phyloP scores from a whole-genome alignment of 148 eudicot species.

The Amaranthus hypochondriacus region DNA sequence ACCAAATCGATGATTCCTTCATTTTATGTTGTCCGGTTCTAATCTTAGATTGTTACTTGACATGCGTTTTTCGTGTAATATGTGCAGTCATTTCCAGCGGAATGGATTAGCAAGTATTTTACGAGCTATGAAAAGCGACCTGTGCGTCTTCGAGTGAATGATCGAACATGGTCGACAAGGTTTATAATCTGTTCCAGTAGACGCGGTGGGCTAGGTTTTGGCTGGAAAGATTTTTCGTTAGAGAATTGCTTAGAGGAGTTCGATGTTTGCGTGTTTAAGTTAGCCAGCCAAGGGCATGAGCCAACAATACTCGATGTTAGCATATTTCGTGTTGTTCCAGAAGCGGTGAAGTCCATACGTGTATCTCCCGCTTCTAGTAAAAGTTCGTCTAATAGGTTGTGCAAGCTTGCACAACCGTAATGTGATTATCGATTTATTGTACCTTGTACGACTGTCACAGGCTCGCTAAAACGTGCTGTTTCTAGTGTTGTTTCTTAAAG shows the following conservation, averaged over 20 bases:
- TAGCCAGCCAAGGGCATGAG: slow-evolving; percentile 15
- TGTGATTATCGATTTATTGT: too few relatives aligned
- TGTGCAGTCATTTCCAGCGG: slow-evolving; percentile 28
- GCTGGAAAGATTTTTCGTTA: slow-evolving; percentile 30
- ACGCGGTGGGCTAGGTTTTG: slow-evolving; percentile 23
- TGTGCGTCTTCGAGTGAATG: slow-evolving; percentile 16
- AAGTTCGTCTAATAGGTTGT: too few relatives aligned
- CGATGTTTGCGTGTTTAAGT: slow-evolving; percentile 29
- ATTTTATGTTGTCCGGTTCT: too few relatives aligned
- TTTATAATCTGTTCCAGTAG: slow-evolving; percentile 11
- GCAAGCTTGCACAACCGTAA: too few relatives aligned
- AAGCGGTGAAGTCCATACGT: not conserved
- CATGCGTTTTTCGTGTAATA: too few relatives aligned
- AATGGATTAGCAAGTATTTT: slow-evolving; percentile 23
- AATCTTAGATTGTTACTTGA: too few relatives aligned
- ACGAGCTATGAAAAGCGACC: slow-evolving; percentile 6
- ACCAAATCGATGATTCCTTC: too few relatives aligned
- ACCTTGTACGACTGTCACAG: too few relatives aligned
- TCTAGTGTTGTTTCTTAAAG: not conserved
- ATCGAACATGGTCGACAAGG: slow-evolving; percentile 22
- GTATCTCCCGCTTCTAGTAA: not conserved
- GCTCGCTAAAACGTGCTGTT: not conserved
- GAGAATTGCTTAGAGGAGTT: slow-evolving; percentile 27
- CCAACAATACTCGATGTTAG: slow-evolving; percentile 21
- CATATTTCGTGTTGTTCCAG: slow-evolving; percentile 21